These are phyloP conservation scores for Platanthera guangdongensis DNA, from an alignment of 106 monocot genomes.

Conservation along the genomic window DNA sequence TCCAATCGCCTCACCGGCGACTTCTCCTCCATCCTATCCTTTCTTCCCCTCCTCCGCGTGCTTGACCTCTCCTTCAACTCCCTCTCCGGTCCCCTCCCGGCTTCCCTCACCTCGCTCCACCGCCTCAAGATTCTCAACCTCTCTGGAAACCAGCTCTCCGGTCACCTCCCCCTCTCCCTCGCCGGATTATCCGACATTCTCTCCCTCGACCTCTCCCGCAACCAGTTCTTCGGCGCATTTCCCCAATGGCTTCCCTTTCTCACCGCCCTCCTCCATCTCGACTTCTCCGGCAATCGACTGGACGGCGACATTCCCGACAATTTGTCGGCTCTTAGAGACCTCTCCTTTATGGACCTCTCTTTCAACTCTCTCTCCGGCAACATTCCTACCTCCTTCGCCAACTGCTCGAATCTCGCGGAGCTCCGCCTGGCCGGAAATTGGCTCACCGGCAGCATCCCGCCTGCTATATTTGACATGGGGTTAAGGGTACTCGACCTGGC, in stretches of 20 bases:
- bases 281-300: slow-evolving; percentile 56
- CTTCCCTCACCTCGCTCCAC: slow-evolving; percentile 32
- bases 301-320: slow-evolving; percentile 36
- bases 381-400: slow-evolving; percentile 41
- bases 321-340: slow-evolving; percentile 27
- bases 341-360: slow-evolving; percentile 37
- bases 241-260: slow-evolving; percentile 54
- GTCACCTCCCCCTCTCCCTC: slow-evolving; percentile 40
- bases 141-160: slow-evolving; percentile 49
- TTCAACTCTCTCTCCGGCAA: slow-evolving; percentile 44
- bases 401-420: slow-evolving; percentile 38
- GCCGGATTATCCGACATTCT: slow-evolving; percentile 52
- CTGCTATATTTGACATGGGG: slow-evolving; percentile 46
- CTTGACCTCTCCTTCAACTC: slow-evolving; percentile 65
- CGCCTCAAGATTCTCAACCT: slow-evolving; percentile 47
- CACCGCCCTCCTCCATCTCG: slow-evolving; percentile 31
- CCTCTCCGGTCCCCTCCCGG: slow-evolving; percentile 45
- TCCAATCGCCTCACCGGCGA: slow-evolving; percentile 54
- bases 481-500: slow-evolving; percentile 64
- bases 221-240: slow-evolving; percentile 47
- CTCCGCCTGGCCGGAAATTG: slow-evolving; percentile 37
- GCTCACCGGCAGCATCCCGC: slow-evolving; percentile 61
- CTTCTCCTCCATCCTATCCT: slow-evolving; percentile 19
- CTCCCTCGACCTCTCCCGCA: slow-evolving; percentile 49
- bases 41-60: slow-evolving; percentile 32